A percentile compares a stretch with the other conserved stretches of the same genome.
These are phyloP conservation scores for Syzygium jambos DNA, from an alignment of 345 rosid genomes.

Conservation along the genomic window DNA sequence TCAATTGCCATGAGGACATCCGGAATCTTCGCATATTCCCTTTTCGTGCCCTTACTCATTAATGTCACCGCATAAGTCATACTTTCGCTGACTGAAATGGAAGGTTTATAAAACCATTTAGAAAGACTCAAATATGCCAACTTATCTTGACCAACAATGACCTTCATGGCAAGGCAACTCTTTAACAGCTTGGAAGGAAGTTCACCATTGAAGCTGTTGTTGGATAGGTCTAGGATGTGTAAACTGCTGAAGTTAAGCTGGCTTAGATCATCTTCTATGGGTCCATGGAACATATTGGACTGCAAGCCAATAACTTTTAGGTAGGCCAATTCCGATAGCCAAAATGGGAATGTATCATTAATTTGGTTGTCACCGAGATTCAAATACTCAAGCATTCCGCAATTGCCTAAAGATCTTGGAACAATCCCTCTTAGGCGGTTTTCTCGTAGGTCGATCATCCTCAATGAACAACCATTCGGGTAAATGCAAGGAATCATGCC, in stretches of 20 bases:
- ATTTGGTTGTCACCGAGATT: no score
- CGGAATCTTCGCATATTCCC: background rate
- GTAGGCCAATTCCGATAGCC: no score
- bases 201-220: background rate
- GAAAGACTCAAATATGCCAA: background rate
- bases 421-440: no score
- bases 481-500: background rate
- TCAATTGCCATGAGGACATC: fast-evolving
- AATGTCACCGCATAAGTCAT: background rate
- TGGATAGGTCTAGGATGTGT: background rate
- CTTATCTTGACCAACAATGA: fast-evolving
- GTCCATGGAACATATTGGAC: background rate
- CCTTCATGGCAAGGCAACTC: background rate
- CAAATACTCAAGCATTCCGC: no score
- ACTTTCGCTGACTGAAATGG: fast-evolving
- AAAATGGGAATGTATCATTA: no score
- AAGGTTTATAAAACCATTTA: background rate
- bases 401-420: no score
- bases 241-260: background rate
- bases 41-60: background rate
- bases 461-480: background rate
- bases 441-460: no score
- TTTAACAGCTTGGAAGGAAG: background rate
- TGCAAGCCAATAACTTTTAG: no score
- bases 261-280: background rate